Conservation (phyloP, 306 rosid genomes). For the Corylus americana region DNA sequence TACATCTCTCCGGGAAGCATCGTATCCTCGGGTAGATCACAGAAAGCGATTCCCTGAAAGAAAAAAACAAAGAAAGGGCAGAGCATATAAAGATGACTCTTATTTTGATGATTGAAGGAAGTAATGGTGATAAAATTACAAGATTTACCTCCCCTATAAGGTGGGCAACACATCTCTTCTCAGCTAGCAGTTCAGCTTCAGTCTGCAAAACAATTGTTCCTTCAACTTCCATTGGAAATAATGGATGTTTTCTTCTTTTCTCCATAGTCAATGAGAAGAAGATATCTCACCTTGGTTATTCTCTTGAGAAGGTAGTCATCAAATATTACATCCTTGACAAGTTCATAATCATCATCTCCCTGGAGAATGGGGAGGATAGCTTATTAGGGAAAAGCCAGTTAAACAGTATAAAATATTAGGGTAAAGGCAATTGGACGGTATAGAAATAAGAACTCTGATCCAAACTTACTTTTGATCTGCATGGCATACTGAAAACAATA, state of each 20-base stretch:
- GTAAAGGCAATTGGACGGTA: not conserved
- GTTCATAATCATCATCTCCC: constrained; percentile 97
- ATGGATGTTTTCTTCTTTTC: not conserved
- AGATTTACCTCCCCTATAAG: constrained; percentile 83
- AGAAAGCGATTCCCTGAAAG: constrained; percentile 75
- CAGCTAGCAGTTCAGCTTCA: constrained; percentile 92
- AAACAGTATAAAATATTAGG: not conserved
- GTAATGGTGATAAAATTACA: not conserved
- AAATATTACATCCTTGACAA: constrained; percentile 69
- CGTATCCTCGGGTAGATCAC: constrained; percentile 96
- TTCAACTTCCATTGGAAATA: not conserved
- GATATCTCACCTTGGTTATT: constrained; percentile 57
- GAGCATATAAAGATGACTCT: not conserved
- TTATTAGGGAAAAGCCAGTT: constrained; percentile 1
- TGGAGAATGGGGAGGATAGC: constrained; percentile 20
- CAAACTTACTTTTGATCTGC: constrained; percentile 79
- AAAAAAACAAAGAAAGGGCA: not conserved
- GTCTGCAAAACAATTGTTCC: constrained; percentile 48
- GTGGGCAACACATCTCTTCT: constrained; percentile 96
- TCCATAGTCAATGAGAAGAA: not conserved
- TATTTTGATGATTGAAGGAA: not conserved
- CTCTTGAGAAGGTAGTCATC: constrained; percentile 78
- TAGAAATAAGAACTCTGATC: constrained; percentile 16
- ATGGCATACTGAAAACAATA: constrained; percentile 96
- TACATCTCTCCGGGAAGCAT: constrained; percentile 99